phyloP scores from a whole-genome alignment of 139 green algal species.

The Chlamydomonas asymmetrica region DNA sequence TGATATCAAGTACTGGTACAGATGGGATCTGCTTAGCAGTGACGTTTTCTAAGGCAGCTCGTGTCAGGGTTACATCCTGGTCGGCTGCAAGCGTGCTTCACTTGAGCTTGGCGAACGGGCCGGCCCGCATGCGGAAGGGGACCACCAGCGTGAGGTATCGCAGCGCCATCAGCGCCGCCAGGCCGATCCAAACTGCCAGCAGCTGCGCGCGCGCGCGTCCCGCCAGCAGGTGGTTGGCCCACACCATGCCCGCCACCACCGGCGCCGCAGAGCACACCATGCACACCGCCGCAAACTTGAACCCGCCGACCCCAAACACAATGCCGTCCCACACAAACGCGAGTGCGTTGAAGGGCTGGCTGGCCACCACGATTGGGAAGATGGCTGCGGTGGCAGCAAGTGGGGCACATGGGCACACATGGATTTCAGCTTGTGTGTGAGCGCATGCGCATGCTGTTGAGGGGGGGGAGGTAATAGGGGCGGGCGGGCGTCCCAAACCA shows the following conservation, averaged over 20 bases:
- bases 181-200: slow-evolving; percentile 61
- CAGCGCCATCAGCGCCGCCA: slow-evolving; percentile 65
- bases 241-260: background rate
- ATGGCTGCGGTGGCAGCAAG: too few relatives aligned
- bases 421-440: too few relatives aligned
- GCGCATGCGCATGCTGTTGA: too few relatives aligned
- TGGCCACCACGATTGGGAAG: slow-evolving; percentile 59
- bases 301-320: slow-evolving; percentile 74
- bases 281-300: slow-evolving; percentile 55
- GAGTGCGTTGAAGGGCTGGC: slow-evolving; percentile 73
- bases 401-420: too few relatives aligned
- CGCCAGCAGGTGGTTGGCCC: background rate
- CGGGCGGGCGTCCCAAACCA: too few relatives aligned
- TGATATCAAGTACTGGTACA: too few relatives aligned
- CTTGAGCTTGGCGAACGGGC: slow-evolving; percentile 20
- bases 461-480: too few relatives aligned
- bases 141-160: slow-evolving; percentile 53
- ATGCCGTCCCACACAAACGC: slow-evolving; percentile 82
- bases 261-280: slow-evolving; percentile 20
- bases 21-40: too few relatives aligned
- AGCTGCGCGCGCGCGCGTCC: slow-evolving; percentile 21
- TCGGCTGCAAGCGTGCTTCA: too few relatives aligned
- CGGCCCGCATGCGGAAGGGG: slow-evolving; percentile 9
- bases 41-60: too few relatives aligned
- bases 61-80: too few relatives aligned